A percentile compares a stretch with the other conserved stretches of the same genome.
phyloP scores from a whole-genome alignment of 306 rosid genomes.

The Leucaena leucocephala region DNA sequence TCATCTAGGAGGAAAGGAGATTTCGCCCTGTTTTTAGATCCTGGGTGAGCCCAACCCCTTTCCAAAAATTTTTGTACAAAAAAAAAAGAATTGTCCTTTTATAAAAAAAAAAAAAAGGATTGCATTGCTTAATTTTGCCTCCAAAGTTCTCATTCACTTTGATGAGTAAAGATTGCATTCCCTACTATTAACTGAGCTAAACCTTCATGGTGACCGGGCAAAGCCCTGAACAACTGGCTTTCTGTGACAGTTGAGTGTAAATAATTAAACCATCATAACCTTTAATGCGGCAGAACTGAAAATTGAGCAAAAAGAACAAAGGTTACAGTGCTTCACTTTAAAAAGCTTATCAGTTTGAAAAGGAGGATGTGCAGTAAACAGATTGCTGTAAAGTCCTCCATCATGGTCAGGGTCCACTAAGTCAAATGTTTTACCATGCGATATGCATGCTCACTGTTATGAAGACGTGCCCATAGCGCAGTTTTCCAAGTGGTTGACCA shows the following conservation, averaged over 20 bases:
- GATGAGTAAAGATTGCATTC: neutral
- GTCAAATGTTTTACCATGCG: slow-evolving; percentile 88
- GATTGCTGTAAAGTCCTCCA: slow-evolving; percentile 93
- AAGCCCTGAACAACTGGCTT: slow-evolving; percentile 2
- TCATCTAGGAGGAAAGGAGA: too few relatives aligned
- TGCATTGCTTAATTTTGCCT: too few relatives aligned
- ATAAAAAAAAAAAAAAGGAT: too few relatives aligned
- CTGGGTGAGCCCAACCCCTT: too few relatives aligned
- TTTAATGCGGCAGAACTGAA: slow-evolving; percentile 30
- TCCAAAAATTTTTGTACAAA: too few relatives aligned
- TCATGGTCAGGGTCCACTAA: slow-evolving; percentile 86
- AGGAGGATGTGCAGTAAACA: slow-evolving; percentile 91
- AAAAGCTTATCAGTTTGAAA: slow-evolving; percentile 84
- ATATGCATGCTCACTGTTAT: slow-evolving; percentile 81
- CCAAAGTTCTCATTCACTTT: neutral
- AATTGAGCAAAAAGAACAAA: neutral
- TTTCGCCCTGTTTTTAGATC: too few relatives aligned
- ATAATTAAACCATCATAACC: slow-evolving; percentile 1
- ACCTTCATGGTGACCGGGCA: neutral
- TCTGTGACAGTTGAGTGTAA: neutral
- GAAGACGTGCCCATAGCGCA: slow-evolving; percentile 86
- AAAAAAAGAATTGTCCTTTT: too few relatives aligned
- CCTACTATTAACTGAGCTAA: neutral
- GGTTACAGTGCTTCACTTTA: neutral
- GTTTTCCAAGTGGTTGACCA: slow-evolving; percentile 96